Conservation (phyloP, 148 eudicot species). For the Rhododendron ferrugineum region DNA sequence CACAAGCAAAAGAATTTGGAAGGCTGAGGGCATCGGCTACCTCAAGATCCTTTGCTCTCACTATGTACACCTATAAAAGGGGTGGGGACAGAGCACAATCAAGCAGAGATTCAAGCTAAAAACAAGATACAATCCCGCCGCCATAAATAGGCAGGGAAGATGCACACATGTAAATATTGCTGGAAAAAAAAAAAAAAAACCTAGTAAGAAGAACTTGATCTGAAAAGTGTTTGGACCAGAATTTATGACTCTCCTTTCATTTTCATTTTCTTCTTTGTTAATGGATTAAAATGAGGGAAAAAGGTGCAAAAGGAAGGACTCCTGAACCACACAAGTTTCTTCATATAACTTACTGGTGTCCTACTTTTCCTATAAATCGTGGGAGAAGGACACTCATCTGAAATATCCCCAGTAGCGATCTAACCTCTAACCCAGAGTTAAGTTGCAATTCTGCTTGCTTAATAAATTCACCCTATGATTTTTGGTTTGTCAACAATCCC, state of each 20-base stretch:
- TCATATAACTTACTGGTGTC: background rate
- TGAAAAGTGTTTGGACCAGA: background rate
- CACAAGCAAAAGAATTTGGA: background rate
- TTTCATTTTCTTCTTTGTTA: background rate
- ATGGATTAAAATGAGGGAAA: background rate
- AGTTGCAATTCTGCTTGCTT: background rate
- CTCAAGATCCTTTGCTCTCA: slow-evolving; percentile 3
- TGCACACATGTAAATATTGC: background rate
- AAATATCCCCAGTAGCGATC: background rate
- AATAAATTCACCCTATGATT: background rate
- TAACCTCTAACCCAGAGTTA: background rate
- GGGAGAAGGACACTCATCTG: background rate
- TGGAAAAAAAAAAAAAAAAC: background rate
- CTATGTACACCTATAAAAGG: background rate
- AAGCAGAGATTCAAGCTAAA: background rate
- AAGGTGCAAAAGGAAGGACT: background rate
- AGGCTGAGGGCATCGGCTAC: background rate
- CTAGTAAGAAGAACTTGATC: slow-evolving; percentile 1
- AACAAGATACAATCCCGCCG: background rate
- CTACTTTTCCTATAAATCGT: background rate
- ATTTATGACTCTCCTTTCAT: background rate
- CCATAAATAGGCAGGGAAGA: background rate
- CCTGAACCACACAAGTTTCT: background rate
- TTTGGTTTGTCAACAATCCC: background rate
- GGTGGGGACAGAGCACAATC: background rate